Base-by-base conservation (phyloP, 768 basidiomycete species). In the Imleria badia region DNA sequence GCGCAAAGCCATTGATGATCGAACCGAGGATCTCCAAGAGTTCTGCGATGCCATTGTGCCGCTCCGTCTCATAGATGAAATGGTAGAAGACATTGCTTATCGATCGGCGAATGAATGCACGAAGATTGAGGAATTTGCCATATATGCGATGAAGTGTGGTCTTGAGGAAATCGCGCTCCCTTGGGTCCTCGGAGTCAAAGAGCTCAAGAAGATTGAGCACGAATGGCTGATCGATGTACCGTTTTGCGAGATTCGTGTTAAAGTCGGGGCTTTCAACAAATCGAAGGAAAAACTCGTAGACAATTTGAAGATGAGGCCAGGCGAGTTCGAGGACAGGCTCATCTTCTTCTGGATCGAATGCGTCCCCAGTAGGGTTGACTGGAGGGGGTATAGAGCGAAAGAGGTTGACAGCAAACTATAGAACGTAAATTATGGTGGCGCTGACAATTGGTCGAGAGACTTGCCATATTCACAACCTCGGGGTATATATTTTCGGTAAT, bases 31-130 rank as follows among this genome's bases (percentile, higher is more conserved):
- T 99, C 73, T 99, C 97, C 51, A 99, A 79, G 45, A 99, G 82
- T 70, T 99, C 97, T 29, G 97, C 97, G 63, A 99, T 98, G 34
- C 97, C 97, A 68, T 99, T 99, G 79, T 99, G 96, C 44, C 97
- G 86, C 70, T 99, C 97, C 1, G 94, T 94, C 73, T 99, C 97
- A 74, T 99, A 99, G 64, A 98, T 81, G 77, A 98, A 99, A 67
- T 95, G 87, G 82, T 97, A 98, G 72, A 99, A 99, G 65, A 99
- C 96, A 66, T 98, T 97, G 80, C 96, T 97, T 83, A 99, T 98
- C 53, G 96, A 98, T 55, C 97, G 86, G 51, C 97, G 89, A 66
- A 99, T 98, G 75, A 98, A 98, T 39, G 97, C 96, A 56, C 97
- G 94, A 41, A 98, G 84, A 70, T 95, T 97, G 66, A 98, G 86